Conservation (phyloP, 352 stramenopile genomes). For the Pythium dissimile region DNA sequence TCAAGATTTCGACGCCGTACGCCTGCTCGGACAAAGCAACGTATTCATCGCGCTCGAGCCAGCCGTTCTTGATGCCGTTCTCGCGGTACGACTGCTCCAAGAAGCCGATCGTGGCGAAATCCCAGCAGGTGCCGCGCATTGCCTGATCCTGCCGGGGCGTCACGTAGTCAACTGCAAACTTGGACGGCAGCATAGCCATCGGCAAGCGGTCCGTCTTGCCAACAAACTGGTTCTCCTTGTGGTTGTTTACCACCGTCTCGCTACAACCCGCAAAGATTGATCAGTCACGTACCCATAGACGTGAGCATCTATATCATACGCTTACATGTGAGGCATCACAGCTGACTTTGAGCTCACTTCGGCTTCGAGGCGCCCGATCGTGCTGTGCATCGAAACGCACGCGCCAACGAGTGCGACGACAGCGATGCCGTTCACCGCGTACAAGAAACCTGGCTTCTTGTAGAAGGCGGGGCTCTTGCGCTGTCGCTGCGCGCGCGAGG, state of each 20-base stretch:
- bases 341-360: conserved; percentile 22
- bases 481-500: conserved; percentile 7
- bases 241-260: conserved; percentile 15
- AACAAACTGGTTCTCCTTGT: conserved; percentile 14
- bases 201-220: conserved; percentile 43
- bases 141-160: conserved; percentile 73
- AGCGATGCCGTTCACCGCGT: conserved; percentile 53
- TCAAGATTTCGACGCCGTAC: conserved; percentile 66
- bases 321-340: conserved; percentile 6
- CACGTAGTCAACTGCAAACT: conserved; percentile 78
- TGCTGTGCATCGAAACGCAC: conserved; percentile 74
- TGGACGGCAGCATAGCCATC: conserved; percentile 69
- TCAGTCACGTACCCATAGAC: background rate
- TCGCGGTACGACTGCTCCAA: conserved; percentile 78
- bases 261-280: background rate
- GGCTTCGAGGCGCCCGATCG: conserved; percentile 47
- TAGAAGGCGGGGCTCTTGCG: conserved; percentile 16
- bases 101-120: conserved; percentile 78
- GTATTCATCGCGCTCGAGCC: conserved; percentile 68
- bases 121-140: conserved; percentile 77
- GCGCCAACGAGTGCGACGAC: conserved; percentile 51
- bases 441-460: conserved; percentile 38
- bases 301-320: background rate
- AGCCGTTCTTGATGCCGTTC: conserved; percentile 57
- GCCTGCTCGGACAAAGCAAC: conserved; percentile 79